These are phyloP conservation scores for Cadophora sp. DNA, from an alignment of 2,329 filamentous ascomycete genomes.

Conservation along the genomic window DNA sequence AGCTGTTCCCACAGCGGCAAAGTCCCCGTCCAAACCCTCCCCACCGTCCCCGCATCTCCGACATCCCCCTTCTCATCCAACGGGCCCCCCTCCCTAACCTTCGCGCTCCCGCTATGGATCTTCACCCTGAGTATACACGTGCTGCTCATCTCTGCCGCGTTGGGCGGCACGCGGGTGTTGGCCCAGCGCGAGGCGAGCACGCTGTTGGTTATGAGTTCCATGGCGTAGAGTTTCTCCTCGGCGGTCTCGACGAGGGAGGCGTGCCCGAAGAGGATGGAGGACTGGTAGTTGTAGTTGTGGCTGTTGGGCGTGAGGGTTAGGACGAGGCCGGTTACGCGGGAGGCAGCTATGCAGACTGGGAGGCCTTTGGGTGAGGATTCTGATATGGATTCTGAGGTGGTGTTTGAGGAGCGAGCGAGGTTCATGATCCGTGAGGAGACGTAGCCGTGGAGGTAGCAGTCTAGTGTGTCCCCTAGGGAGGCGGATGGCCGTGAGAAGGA, in stretches of 20 bases:
- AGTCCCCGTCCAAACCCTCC: conserved; percentile 62
- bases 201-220: conserved; percentile 78
- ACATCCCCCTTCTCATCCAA: conserved; percentile 59
- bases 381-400: neutral
- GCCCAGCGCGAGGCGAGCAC: conserved; percentile 74
- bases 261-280: conserved; percentile 77
- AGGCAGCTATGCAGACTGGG: conserved; percentile 76
- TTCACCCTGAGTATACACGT: conserved; percentile 75
- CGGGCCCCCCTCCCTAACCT: conserved; percentile 72
- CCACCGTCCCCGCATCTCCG: conserved; percentile 50
- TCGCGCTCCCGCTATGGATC: conserved; percentile 76
- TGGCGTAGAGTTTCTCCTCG: conserved; percentile 77
- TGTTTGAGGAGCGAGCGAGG: conserved; percentile 49
- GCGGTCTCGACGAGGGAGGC: conserved; percentile 69
- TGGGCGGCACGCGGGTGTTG: conserved; percentile 73
- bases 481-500: conserved; percentile 71
- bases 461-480: conserved; percentile 70
- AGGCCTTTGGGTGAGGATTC: conserved; percentile 53
- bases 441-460: conserved; percentile 85
- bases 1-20: conserved; percentile 68
- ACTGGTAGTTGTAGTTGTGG: conserved; percentile 89
- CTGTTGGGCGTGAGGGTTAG: conserved; percentile 81
- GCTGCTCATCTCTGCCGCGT: conserved; percentile 73
- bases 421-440: conserved; percentile 80
- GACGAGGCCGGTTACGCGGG: conserved; percentile 79